These are phyloP conservation scores for Claviceps spartinae DNA, from an alignment of 2,329 filamentous ascomycete genomes.

Conservation along the genomic window DNA sequence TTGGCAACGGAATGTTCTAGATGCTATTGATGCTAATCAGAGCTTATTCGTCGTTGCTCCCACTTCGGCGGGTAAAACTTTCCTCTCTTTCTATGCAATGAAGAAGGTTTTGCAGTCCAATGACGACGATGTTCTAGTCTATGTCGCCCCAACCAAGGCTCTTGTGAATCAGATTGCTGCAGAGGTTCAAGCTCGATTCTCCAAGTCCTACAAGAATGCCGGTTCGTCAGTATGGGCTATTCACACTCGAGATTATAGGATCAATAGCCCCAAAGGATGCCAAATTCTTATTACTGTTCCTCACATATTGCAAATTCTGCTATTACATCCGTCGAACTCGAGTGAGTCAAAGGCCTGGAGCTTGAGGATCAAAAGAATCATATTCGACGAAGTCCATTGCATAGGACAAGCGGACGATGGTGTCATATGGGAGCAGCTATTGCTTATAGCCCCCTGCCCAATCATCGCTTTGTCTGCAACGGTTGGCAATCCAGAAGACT, in stretches of 20 bases:
- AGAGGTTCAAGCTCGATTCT: slow-evolving; percentile 62
- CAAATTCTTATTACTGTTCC: slow-evolving; percentile 68
- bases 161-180: slow-evolving; percentile 75
- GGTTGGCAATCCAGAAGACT: slow-evolving; percentile 60
- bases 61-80: slow-evolving; percentile 70
- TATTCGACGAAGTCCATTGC: slow-evolving; percentile 72
- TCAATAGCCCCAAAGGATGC: slow-evolving; percentile 60
- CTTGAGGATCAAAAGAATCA: slow-evolving; percentile 55
- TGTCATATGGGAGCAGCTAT: slow-evolving; percentile 64
- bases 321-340: slow-evolving; percentile 52
- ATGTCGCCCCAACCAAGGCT: slow-evolving; percentile 71
- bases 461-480: slow-evolving; percentile 72
- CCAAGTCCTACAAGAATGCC: slow-evolving; percentile 46
- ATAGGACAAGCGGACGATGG: slow-evolving; percentile 68
- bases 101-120: slow-evolving; percentile 55
- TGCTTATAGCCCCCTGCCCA: slow-evolving; percentile 60
- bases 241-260: slow-evolving; percentile 59
- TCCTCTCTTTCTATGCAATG: slow-evolving; percentile 78
- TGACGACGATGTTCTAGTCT: slow-evolving; percentile 59
- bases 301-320: slow-evolving; percentile 67
- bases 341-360: slow-evolving; percentile 44
- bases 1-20: slow-evolving; percentile 63
- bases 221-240: slow-evolving; percentile 66
- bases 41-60: slow-evolving; percentile 66
- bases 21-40: slow-evolving; percentile 55